These are phyloP conservation scores for Yamadazyma phyllophila DNA, from an alignment of 805 yeast genomes.

Conservation along the genomic window DNA sequence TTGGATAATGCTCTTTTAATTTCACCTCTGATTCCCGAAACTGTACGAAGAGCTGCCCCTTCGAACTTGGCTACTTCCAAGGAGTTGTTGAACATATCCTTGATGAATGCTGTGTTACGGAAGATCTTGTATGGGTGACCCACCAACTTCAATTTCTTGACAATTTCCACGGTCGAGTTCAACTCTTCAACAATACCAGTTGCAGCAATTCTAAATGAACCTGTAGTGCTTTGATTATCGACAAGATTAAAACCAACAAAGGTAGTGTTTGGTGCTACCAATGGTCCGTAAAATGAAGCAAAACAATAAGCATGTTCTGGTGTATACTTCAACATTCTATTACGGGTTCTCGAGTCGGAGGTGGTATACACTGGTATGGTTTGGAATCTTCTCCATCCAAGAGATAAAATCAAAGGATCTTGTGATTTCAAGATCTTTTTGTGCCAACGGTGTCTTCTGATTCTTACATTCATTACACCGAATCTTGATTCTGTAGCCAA, in stretches of 20 bases:
- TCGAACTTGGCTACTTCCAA: slow-evolving; percentile 97
- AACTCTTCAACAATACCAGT: slow-evolving; percentile 95
- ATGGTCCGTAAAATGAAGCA: slow-evolving; percentile 95
- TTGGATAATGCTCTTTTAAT: slow-evolving; percentile 90
- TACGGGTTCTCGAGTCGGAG: slow-evolving; percentile 95
- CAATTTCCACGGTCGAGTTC: slow-evolving; percentile 87
- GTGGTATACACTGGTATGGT: slow-evolving; percentile 95
- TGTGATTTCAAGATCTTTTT: slow-evolving; percentile 91
- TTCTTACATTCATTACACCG: slow-evolving; percentile 88
- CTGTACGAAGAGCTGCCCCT: slow-evolving; percentile 96
- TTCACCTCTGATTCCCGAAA: slow-evolving; percentile 96
- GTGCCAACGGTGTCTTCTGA: slow-evolving; percentile 99
- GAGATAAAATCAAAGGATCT: slow-evolving; percentile 88
- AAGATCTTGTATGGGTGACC: slow-evolving; percentile 93
- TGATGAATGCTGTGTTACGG: slow-evolving; percentile 94
- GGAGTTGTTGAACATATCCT: slow-evolving; percentile 91
- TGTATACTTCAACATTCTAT: slow-evolving; percentile 95
- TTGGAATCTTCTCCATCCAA: slow-evolving; percentile 99
- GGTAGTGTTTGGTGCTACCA: slow-evolving; percentile 96
- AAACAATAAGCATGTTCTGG: slow-evolving; percentile 97
- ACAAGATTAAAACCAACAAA: slow-evolving; percentile 93
- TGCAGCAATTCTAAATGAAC: slow-evolving; percentile 91
- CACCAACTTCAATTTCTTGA: slow-evolving; percentile 90
- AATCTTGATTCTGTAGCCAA: slow-evolving; percentile 88
- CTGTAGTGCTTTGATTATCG: slow-evolving; percentile 78